These are phyloP conservation scores for Ananas comosus DNA, from an alignment of 176 grass and related monocot genomes.

Conservation along the genomic window DNA sequence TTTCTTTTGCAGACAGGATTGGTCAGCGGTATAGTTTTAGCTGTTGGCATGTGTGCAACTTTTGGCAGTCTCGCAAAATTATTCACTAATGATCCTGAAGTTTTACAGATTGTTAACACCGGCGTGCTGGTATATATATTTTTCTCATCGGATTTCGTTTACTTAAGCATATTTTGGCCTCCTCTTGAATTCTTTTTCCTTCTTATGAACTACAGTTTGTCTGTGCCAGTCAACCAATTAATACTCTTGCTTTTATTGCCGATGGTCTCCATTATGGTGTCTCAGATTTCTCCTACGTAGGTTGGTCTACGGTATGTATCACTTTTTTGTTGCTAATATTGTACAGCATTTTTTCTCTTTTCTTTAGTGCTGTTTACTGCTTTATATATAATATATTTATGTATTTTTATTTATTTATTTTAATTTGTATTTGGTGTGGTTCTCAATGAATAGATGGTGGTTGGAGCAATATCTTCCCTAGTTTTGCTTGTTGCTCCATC, in stretches of 20 bases:
- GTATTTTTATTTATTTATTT: not conserved
- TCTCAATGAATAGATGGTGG: constrained; percentile 38
- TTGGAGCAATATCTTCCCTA: constrained; percentile 62
- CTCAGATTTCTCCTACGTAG: constrained; percentile 92
- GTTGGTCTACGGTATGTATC: constrained; percentile 58
- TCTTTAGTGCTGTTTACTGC: not conserved
- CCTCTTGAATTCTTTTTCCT: not conserved
- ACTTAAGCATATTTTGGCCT: not conserved
- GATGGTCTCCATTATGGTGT: constrained; percentile 90
- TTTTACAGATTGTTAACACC: constrained; percentile 66
- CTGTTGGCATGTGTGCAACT: constrained; percentile 55
- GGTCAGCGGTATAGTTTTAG: constrained; percentile 53
- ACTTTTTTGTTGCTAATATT: not conserved
- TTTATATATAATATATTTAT: not conserved
- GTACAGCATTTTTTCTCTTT: too few relatives aligned
- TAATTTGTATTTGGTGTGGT: constrained; percentile 12
- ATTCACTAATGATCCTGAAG: constrained; percentile 76
- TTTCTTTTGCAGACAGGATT: constrained; percentile 63
- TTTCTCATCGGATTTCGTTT: not conserved
- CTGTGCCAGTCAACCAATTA: constrained; percentile 80
- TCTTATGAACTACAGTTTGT: constrained; percentile 51
- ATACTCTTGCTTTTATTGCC: constrained; percentile 86
- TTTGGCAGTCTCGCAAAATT: constrained; percentile 68
- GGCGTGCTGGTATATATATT: constrained; percentile 64
- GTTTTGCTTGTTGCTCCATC: constrained; percentile 74